These are phyloP conservation scores for Pisolithus microcarpus DNA, from an alignment of 768 basidiomycete species.

Conservation along the genomic window DNA sequence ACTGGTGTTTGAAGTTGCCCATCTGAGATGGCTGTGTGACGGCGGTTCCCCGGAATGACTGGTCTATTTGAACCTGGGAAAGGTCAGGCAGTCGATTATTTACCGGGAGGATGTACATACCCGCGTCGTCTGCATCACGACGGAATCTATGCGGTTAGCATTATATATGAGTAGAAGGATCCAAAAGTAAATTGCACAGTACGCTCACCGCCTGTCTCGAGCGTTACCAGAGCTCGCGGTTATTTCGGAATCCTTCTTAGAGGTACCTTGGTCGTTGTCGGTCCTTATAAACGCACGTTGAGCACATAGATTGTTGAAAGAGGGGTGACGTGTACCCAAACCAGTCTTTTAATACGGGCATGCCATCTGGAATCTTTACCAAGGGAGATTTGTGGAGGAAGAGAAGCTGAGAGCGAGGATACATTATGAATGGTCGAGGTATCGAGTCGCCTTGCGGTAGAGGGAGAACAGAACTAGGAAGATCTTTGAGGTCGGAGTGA, in stretches of 20 bases:
- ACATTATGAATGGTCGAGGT: slow-evolving; percentile 48
- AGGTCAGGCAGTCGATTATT: slow-evolving; percentile 3
- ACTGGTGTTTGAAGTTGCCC: slow-evolving; percentile 90
- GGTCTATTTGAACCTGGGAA: slow-evolving; percentile 49
- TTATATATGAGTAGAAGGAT: slow-evolving; percentile 7
- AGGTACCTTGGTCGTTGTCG: slow-evolving; percentile 38
- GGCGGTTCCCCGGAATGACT: slow-evolving; percentile 54
- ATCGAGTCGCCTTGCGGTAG: slow-evolving; percentile 16
- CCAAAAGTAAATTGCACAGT: neutral
- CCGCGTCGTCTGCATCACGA: slow-evolving; percentile 68
- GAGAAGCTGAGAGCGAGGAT: slow-evolving; percentile 65
- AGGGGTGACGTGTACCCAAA: slow-evolving; percentile 58
- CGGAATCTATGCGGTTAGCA: slow-evolving; percentile 47
- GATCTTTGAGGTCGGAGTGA: slow-evolving; percentile 9
- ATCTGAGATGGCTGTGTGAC: slow-evolving; percentile 82
- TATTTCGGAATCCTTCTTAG: slow-evolving; percentile 57
- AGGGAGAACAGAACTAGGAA: slow-evolving; percentile 12
- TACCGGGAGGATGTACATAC: slow-evolving; percentile 31
- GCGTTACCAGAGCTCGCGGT: slow-evolving; percentile 42
- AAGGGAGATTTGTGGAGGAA: slow-evolving; percentile 67
- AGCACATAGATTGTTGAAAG: slow-evolving; percentile 10
- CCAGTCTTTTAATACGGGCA: slow-evolving; percentile 83
- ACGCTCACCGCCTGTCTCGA: slow-evolving; percentile 61
- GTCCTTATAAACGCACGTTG: slow-evolving; percentile 29
- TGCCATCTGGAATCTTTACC: slow-evolving; percentile 59